phyloP scores from a whole-genome alignment of 768 basidiomycete genomes.

The Panellus pusillus region DNA sequence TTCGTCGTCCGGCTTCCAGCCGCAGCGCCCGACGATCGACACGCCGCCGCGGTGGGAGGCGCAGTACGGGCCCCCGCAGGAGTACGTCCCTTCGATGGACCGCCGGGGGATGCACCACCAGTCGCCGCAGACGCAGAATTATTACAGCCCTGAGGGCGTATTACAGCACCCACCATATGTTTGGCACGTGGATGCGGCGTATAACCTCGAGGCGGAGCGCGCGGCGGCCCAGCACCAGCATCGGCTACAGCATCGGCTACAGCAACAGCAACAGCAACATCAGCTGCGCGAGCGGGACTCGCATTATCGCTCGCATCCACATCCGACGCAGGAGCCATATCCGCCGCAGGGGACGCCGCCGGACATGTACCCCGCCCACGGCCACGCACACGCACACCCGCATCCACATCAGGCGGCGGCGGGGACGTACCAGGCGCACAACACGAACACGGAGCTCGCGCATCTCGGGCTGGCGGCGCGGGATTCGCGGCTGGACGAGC shows the following conservation, averaged over 20 bases:
- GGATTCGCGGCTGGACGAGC: conserved; percentile 53
- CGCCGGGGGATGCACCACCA: conserved; percentile 9
- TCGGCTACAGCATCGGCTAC: conserved; percentile 17
- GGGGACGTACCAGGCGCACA: conserved; percentile 26
- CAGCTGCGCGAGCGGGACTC: conserved; percentile 18
- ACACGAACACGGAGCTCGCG: conserved; percentile 45
- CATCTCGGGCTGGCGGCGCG: conserved; percentile 61
- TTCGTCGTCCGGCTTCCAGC: conserved; percentile 19
- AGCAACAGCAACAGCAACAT: conserved; percentile 21
- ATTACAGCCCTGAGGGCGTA: conserved; percentile 1
- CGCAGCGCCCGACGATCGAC: conserved; percentile 6
- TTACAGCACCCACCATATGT: conserved; percentile 11
- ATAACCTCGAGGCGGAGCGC: too few species aligned
- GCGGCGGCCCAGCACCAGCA: not conserved
- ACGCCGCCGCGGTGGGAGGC: conserved; percentile 10
- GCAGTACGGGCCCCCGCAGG: conserved; percentile 7
- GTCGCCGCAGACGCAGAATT: conserved; percentile 2
- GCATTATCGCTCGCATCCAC: conserved; percentile 21
- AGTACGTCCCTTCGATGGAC: conserved; percentile 1
- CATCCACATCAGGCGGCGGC: conserved; percentile 6
- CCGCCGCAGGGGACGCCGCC: not conserved
- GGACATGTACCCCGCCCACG: conserved; percentile 6
- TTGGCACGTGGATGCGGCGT: conserved; percentile 14
- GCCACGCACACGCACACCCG: too few species aligned
- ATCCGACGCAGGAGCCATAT: not conserved